A percentile compares a stretch with the other conserved stretches of the same genome.
Evolutionary conservation across 2,329 filamentous ascomycete genomes (phyloP).

Genomic region (Sporothrix brasiliensis): DNA sequence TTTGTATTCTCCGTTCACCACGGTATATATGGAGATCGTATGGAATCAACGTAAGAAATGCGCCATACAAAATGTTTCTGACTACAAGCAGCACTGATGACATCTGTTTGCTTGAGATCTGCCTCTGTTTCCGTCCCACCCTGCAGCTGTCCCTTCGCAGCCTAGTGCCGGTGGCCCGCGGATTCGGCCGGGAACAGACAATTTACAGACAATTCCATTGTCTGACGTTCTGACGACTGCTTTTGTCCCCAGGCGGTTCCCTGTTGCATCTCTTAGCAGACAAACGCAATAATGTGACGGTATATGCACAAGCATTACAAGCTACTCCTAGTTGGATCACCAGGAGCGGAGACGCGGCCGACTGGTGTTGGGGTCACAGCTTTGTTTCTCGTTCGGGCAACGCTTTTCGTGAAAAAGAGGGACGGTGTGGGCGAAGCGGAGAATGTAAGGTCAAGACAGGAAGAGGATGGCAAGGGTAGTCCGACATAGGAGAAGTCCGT

Average conservation of each 20-base stretch:
- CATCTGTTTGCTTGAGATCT: background rate
- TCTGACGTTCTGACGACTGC: background rate
- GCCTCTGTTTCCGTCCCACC: background rate
- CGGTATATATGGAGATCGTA: background rate
- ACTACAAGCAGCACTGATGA: background rate
- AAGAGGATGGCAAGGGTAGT: background rate
- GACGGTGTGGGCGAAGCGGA: background rate
- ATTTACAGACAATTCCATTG: background rate
- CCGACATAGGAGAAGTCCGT: too few relatives aligned
- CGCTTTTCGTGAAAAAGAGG: background rate
- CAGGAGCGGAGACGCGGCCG: slow-evolving; percentile 17
- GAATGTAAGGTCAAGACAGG: background rate
- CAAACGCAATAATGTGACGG: background rate
- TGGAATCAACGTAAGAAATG: background rate
- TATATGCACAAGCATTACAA: background rate
- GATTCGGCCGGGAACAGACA: slow-evolving; percentile 19
- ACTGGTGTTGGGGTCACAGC: background rate
- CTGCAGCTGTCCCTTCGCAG: background rate
- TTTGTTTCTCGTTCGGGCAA: background rate
- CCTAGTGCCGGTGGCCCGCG: background rate
- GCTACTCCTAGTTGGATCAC: background rate
- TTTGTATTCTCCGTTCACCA: background rate
- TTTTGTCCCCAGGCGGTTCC: background rate
- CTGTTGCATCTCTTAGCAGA: too few relatives aligned
- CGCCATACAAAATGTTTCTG: too few relatives aligned